These are phyloP conservation scores for Annulohypoxylon bovei DNA, from an alignment of 495 filamentous ascomycete species.

Conservation along the genomic window DNA sequence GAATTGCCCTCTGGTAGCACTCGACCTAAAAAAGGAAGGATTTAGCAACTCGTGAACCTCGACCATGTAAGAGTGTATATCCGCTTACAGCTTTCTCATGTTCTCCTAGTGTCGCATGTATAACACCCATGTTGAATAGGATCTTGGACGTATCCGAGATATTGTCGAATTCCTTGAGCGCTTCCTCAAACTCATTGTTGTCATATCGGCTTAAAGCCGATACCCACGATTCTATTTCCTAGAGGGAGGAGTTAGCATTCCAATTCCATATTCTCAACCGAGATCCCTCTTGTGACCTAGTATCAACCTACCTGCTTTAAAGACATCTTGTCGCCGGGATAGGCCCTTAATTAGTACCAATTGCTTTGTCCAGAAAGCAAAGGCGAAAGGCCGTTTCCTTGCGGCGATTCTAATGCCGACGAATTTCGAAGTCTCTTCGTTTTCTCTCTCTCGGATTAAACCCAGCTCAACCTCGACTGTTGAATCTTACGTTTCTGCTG, in stretches of 20 bases:
- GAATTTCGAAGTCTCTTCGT: slow-evolving; percentile 13
- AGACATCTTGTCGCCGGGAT: slow-evolving; percentile 62
- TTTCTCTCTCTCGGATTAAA: slow-evolving; percentile 13
- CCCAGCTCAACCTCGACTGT: slow-evolving; percentile 12
- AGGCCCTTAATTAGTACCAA: slow-evolving; percentile 37
- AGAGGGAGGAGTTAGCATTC: slow-evolving; percentile 31
- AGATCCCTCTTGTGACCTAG: background rate
- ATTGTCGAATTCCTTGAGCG: slow-evolving; percentile 80
- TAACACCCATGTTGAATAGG: slow-evolving; percentile 97
- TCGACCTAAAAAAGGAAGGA: slow-evolving; percentile 70
- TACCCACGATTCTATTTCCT: slow-evolving; percentile 99
- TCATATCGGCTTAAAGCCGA: slow-evolving; percentile 91
- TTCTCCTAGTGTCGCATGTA: slow-evolving; percentile 96
- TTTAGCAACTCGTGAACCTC: slow-evolving; percentile 22
- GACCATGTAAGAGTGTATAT: background rate
- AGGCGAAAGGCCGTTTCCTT: slow-evolving; percentile 37
- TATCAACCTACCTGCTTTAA: slow-evolving; percentile 73
- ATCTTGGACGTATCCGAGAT: slow-evolving; percentile 99
- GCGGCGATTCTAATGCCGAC: slow-evolving; percentile 29
- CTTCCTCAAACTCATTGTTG: slow-evolving; percentile 92
- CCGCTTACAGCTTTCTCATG: slow-evolving; percentile 90
- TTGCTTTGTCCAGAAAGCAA: slow-evolving; percentile 48
- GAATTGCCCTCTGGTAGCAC: slow-evolving; percentile 90
- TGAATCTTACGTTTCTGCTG: slow-evolving; percentile 5
- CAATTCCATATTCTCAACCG: slow-evolving; percentile 26